Base-by-base conservation (phyloP, 371 early-diverging fungal species). In the Mucor racemosus region DNA sequence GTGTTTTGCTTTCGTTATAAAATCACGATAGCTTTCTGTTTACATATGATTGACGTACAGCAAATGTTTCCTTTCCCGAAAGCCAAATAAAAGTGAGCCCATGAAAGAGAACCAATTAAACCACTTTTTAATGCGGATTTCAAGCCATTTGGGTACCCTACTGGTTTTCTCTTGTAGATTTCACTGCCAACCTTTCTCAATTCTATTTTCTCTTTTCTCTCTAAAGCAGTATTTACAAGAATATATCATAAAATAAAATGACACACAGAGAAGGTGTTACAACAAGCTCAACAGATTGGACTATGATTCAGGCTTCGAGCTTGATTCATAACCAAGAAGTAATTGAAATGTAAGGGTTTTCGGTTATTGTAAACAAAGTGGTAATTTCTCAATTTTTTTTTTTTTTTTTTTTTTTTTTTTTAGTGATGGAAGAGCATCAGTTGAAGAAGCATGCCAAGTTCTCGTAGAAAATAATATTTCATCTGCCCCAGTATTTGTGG, bases 401-500 rank as follows among this genome's bases (percentile, higher is more conserved):
- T 26, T 26, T 26, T 26, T 26, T 26, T 26, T 26, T 26, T 26
- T 26, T 26, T 26, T 26, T 26, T 26, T 26, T 26, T 26, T 26
- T 26, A 84, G 81, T 58, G 78, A 77, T 41, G 80, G 78, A 6
- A 57, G 57, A 39, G 38, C 72, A 31, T 75, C 81, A 5, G 77
- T 84, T 7, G 84, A 84, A 68, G 75, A 78, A 62, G 85, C 83
- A 7, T 83, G 82, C 21, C 69, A 79, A 36, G 44, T 74, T 10
- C 64, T 82, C n/a, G 67, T 84, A 17, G 54, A 81, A 17, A 71
- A 78, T 41, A 77, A 77, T 36, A 74, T 84, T 50, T 89, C 88
- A 17, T 91, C 92, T 0, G 94, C 93, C 0, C 95, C 95, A 0
- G 88, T 95, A 0, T 93, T 86, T 72, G 44, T 33, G 17, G 88